phyloP scores from a whole-genome alignment of 2,329 filamentous ascomycete species.

The Nothophoma quercina region DNA sequence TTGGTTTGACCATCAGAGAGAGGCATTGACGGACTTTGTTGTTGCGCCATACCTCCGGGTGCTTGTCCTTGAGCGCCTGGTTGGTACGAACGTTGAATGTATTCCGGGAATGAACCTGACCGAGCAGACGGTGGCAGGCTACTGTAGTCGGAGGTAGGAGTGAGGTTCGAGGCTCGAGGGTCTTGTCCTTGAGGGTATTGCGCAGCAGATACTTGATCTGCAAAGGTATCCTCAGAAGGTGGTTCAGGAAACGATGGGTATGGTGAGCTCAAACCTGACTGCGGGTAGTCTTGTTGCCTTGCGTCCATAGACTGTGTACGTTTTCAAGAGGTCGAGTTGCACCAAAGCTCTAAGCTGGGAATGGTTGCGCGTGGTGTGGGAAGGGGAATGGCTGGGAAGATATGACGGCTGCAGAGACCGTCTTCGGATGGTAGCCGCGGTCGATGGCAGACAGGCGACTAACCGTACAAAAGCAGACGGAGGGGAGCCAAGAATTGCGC shows the following conservation, averaged over 20 bases:
- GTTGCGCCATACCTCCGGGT: slow-evolving; percentile 95
- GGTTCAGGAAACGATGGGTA: slow-evolving; percentile 62
- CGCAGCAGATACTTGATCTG: slow-evolving; percentile 94
- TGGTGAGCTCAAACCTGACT: slow-evolving; percentile 64
- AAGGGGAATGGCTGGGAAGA: slow-evolving; percentile 57
- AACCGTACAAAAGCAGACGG: slow-evolving; percentile 36
- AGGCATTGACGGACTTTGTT: slow-evolving; percentile 97
- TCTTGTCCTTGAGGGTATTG: slow-evolving; percentile 84
- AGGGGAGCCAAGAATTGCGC: slow-evolving; percentile 40
- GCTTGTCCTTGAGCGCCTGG: slow-evolving; percentile 75
- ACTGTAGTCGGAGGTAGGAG: slow-evolving; percentile 88
- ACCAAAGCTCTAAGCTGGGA: slow-evolving; percentile 50
- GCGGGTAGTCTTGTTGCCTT: slow-evolving; percentile 61
- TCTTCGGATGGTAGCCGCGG: slow-evolving; percentile 49
- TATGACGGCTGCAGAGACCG: slow-evolving; percentile 54
- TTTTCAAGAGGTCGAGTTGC: slow-evolving; percentile 36
- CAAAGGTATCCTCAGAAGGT: slow-evolving; percentile 82
- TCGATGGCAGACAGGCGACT: slow-evolving; percentile 42
- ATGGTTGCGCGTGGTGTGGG: slow-evolving; percentile 48
- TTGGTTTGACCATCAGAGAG: slow-evolving; percentile 78
- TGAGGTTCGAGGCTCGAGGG: slow-evolving; percentile 76
- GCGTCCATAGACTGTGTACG: slow-evolving; percentile 61
- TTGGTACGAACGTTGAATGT: slow-evolving; percentile 83
- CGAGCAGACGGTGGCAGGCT: slow-evolving; percentile 78
- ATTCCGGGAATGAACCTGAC: slow-evolving; percentile 85